Evolutionary conservation across 2,329 filamentous ascomycete species (phyloP).

Genomic region (Fusarium caatingaense): DNA sequence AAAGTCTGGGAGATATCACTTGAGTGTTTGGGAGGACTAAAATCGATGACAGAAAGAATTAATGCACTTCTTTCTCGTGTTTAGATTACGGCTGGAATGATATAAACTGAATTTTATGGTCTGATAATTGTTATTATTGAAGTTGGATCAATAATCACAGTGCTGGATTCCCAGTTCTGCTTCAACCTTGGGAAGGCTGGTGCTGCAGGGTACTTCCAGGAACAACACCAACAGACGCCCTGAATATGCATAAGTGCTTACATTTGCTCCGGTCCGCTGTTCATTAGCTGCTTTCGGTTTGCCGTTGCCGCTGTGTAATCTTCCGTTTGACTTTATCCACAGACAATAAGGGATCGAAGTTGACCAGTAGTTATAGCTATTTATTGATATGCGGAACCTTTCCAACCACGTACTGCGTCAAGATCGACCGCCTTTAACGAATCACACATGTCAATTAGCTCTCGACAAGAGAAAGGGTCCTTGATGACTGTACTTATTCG

Average conservation of each 20-base stretch:
- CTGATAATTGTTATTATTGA: too few relatives aligned
- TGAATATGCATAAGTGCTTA: background rate
- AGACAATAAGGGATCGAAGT: background rate
- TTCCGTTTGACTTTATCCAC: background rate
- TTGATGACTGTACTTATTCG: background rate
- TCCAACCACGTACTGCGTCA: background rate
- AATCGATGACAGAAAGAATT: accelerated
- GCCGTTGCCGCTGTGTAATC: background rate
- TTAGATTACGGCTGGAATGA: accelerated
- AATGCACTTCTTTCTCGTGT: accelerated
- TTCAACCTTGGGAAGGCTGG: background rate
- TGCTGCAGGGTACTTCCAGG: background rate
- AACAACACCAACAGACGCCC: too few relatives aligned
- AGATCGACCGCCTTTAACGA: background rate
- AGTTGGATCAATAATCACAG: accelerated
- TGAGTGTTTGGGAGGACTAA: background rate
- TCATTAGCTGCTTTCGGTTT: background rate
- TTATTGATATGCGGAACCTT: background rate
- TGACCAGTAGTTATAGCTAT: background rate
- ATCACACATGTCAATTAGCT: background rate
- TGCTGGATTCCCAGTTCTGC: background rate
- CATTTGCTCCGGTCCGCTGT: too few relatives aligned
- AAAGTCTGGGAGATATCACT: accelerated
- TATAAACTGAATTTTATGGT: accelerated
- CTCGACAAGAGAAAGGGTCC: background rate